phyloP scores from a whole-genome alignment of 177 flowering plant genomes.

The Vitis hybrid region DNA sequence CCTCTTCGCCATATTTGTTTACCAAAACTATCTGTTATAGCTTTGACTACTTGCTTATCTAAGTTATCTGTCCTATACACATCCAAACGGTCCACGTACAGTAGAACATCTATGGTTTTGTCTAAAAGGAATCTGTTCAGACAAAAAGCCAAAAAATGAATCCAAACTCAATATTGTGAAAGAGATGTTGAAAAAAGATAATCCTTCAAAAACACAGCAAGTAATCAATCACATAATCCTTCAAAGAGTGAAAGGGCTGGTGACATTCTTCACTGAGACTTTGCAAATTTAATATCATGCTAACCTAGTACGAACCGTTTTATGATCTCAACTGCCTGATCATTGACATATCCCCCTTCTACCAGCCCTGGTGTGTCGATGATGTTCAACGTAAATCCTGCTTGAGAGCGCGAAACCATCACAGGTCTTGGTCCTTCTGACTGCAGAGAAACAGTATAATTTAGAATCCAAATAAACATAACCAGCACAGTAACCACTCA shows the following conservation, averaged over 20 bases:
- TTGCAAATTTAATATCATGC: background rate
- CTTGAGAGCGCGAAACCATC: slow-evolving; percentile 78
- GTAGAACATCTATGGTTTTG: slow-evolving; percentile 91
- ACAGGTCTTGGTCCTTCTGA: slow-evolving; percentile 79
- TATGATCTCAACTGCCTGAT: slow-evolving; percentile 72
- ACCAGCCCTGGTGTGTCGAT: slow-evolving; percentile 96
- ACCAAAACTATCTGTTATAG: slow-evolving; percentile 86
- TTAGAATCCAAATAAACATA: background rate
- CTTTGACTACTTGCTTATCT: slow-evolving; percentile 81
- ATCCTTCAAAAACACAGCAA: no score
- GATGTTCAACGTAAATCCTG: slow-evolving; percentile 84
- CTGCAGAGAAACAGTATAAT: slow-evolving; percentile 32
- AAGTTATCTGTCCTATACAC: slow-evolving; percentile 88
- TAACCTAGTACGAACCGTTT: slow-evolving; percentile 52
- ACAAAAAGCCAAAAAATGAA: slow-evolving; percentile 1
- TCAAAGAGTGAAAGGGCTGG: background rate
- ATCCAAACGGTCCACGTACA: slow-evolving; percentile 96
- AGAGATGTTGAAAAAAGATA: no score
- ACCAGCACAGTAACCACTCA: background rate
- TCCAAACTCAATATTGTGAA: no score
- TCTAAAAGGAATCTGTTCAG: slow-evolving; percentile 77
- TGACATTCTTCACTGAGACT: background rate
- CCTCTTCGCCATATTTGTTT: slow-evolving; percentile 81
- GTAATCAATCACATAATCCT: no score
- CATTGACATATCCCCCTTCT: slow-evolving; percentile 94